Percentiles rank a stretch among this genome's conserved stretches.
Conservation (phyloP, 2,329 filamentous ascomycete genomes). For the Cladosporium sp. region DNA sequence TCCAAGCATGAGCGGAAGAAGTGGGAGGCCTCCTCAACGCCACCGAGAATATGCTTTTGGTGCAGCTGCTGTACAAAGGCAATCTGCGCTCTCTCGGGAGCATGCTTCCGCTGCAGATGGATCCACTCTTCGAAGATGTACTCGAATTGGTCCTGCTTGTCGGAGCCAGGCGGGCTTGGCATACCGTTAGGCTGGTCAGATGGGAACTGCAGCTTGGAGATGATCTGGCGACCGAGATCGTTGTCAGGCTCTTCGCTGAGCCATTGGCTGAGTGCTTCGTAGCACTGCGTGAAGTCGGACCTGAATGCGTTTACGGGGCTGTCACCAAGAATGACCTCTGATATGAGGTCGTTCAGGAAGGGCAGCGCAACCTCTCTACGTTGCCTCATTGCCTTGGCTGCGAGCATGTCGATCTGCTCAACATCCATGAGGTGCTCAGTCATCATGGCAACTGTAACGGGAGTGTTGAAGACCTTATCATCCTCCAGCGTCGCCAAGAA, state of each 20-base stretch:
- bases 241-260: slow-evolving; percentile 67
- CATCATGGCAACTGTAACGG: slow-evolving; percentile 57
- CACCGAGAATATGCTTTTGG: slow-evolving; percentile 64
- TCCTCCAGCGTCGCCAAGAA: slow-evolving; percentile 51
- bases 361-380: slow-evolving; percentile 69
- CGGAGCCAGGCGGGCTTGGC: slow-evolving; percentile 52
- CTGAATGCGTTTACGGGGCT: slow-evolving; percentile 67
- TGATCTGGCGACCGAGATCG: slow-evolving; percentile 63
- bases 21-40: slow-evolving; percentile 68
- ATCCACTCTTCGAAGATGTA: slow-evolving; percentile 98
- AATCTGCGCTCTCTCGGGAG: slow-evolving; percentile 64
- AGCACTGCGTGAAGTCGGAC: slow-evolving; percentile 77
- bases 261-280: slow-evolving; percentile 79
- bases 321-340: slow-evolving; percentile 72
- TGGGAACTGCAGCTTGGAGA: slow-evolving; percentile 57
- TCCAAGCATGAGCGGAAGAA: slow-evolving; percentile 83
- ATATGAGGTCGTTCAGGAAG: slow-evolving; percentile 74
- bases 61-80: slow-evolving; percentile 84
- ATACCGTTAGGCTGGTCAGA: slow-evolving; percentile 53
- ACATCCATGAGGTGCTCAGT: slow-evolving; percentile 57
- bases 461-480: slow-evolving; percentile 58
- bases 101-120: slow-evolving; percentile 70
- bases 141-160: slow-evolving; percentile 77
- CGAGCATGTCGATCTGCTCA: slow-evolving; percentile 55
- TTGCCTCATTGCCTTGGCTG: slow-evolving; percentile 67